Evolutionary conservation across 108 stramenopile genomes (phyloP), one percentile per base, ranked within the genome.

Genomic region (Cyclostephanos tholiformis): DNA sequence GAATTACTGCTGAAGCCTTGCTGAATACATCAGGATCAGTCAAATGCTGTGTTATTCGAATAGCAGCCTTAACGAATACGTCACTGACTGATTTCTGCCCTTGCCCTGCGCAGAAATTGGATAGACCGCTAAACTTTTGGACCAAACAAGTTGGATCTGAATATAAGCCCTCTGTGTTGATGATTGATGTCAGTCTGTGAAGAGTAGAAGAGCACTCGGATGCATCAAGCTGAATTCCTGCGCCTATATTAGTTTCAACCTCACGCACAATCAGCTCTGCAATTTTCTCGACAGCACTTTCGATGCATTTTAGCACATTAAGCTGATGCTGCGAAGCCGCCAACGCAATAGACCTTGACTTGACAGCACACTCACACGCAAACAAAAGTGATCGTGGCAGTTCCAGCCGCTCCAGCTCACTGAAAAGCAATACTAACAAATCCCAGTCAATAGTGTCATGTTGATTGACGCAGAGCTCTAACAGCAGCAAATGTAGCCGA

Each of bases 381-480:
- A 86, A 72, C 3, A 95, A 76, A 26, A 91, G 63, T 19, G 88
- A 87, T 46, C 94, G 76, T 9, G 90, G 91, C 36, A 92, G 36
- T 48, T 85, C 71, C 1, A 69, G 61, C 27, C 71, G 70, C 13
- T 60, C 65, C 65, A 95, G 74, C 67, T 91, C 89, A 1, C 64
- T 59, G 43, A 92, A 70, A 41, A 92, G 64, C 10, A 76, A 72
- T 11, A 75, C 13, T 6, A 92, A 44, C 56, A 92, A 83, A 7
- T 65, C 85, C 62, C 65, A 63, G 69, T 95, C 94, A 39, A 83
- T 63, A 12, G 4, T 66, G 9, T 82, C 82, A 23, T 52, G 50
- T 43, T 80, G 60, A 62, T 82, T 88, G 69, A 90, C 53, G 64
- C 87, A 82, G 41, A 95, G 85, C 56, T 95, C 90, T 12, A 92